Conservation (phyloP, 2,329 filamentous ascomycete genomes). For the Clarireedia hainanense region DNA sequence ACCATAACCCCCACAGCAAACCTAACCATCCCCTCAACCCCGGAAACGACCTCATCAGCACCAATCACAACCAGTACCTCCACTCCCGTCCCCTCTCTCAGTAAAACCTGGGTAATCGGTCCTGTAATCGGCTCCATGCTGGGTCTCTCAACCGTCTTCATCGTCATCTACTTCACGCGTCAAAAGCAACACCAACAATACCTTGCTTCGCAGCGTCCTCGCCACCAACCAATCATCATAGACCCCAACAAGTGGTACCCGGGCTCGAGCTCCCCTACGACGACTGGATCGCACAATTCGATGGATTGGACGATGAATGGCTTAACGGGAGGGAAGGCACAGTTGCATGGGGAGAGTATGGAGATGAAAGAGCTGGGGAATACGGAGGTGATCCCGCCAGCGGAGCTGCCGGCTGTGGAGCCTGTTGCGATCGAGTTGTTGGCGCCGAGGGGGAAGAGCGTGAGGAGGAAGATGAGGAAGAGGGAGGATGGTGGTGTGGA, state of each 20-base stretch:
- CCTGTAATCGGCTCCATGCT: slow-evolving; percentile 22
- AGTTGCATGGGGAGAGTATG: slow-evolving; percentile 18
- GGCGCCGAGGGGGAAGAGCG: slow-evolving; percentile 11
- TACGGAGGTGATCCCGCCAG: slow-evolving; percentile 14
- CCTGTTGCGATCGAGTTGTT: slow-evolving; percentile 21
- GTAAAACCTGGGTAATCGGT: slow-evolving; percentile 21
- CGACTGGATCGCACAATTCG: background rate
- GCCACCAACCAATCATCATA: background rate
- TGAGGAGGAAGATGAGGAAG: background rate
- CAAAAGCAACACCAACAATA: slow-evolving; percentile 12
- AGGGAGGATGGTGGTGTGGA: background rate
- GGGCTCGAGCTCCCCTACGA: background rate
- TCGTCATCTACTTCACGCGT: slow-evolving; percentile 23
- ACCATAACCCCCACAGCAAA: background rate
- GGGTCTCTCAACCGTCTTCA: slow-evolving; percentile 20
- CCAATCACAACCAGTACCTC: background rate
- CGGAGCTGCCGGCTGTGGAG: slow-evolving; percentile 21
- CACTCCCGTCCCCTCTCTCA: slow-evolving; percentile 9
- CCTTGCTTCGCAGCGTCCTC: background rate
- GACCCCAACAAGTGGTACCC: slow-evolving; percentile 2
- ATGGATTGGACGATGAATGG: slow-evolving; percentile 9
- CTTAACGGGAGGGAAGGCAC: slow-evolving; percentile 11
- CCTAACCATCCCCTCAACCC: background rate
- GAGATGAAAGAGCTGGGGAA: slow-evolving; percentile 16
- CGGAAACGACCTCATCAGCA: background rate